These are phyloP conservation scores for Termitomyces sp. DNA, from an alignment of 768 basidiomycete genomes.

Conservation along the genomic window DNA sequence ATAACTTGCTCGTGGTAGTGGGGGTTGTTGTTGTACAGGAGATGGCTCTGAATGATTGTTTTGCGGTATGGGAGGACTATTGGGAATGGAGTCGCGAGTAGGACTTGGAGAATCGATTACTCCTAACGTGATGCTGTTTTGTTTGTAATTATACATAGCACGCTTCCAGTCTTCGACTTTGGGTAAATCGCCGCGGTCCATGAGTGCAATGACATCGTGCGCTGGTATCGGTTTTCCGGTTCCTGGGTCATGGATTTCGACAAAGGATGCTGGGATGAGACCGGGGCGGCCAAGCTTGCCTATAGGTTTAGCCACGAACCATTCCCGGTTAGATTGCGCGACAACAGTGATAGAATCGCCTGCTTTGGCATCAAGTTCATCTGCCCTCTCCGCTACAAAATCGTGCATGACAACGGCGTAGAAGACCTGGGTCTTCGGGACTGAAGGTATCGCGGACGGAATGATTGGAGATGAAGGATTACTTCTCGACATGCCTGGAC, in stretches of 20 bases:
- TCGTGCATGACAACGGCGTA: slow-evolving; percentile 97
- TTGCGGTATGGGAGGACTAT: slow-evolving; percentile 36
- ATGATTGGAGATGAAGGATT: slow-evolving; percentile 21
- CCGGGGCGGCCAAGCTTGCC: slow-evolving; percentile 93
- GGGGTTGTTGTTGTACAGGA: slow-evolving; percentile 23
- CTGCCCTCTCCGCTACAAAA: slow-evolving; percentile 91
- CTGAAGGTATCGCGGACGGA: slow-evolving; percentile 22
- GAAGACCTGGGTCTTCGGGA: slow-evolving; percentile 59
- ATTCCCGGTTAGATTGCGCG: slow-evolving; percentile 99
- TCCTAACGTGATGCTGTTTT: slow-evolving; percentile 91
- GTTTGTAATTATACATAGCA: slow-evolving; percentile 92
- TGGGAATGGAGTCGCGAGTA: slow-evolving; percentile 36
- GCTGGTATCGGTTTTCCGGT: slow-evolving; percentile 70
- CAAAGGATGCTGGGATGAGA: slow-evolving; percentile 95
- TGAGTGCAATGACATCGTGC: slow-evolving; percentile 65
- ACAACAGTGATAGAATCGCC: slow-evolving; percentile 96
- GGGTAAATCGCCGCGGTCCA: slow-evolving; percentile 86
- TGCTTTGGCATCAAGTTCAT: slow-evolving; percentile 92
- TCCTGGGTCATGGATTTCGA: slow-evolving; percentile 90
- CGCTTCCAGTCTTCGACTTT: slow-evolving; percentile 99
- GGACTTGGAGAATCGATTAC: slow-evolving; percentile 62
- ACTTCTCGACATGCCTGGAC: slow-evolving; percentile 12
- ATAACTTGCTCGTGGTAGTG: slow-evolving; percentile 22
- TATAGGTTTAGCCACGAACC: slow-evolving; percentile 99
- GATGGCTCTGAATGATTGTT: slow-evolving; percentile 16